Base-by-base conservation (phyloP, 192 early-diverging fungal genomes). In the Paraglomus occultum region DNA sequence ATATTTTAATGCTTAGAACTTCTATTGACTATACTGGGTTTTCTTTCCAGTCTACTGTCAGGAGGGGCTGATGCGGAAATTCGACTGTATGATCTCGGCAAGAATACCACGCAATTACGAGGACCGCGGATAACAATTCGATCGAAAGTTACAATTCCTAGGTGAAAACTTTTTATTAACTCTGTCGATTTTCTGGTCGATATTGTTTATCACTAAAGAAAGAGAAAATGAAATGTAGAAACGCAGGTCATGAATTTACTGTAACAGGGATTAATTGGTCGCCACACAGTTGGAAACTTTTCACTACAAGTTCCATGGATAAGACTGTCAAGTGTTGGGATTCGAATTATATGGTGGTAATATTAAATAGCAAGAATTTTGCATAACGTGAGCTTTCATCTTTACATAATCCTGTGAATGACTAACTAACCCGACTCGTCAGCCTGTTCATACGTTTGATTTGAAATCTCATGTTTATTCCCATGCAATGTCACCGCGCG, bases 211-310 rank as follows among this genome's bases (percentile, higher is more conserved):
- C n/a, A n/a, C n/a, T n/a, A n/a, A n/a, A n/a, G n/a, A n/a, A n/a
- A n/a, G n/a, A n/a, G n/a, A n/a, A n/a, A n/a, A n/a, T n/a, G n/a
- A n/a, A n/a, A n/a, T 22, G 58, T 17, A 85, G 76, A 60, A 43
- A 38, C 7, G 43, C 75, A 54, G 81, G 85, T 4, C 93, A 96
- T 77, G 69, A 77, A 40, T 88, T 83, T 62, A 80, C 83, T 6
- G 80, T 96, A 4, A 87, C 92, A 5, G 79, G 80, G 48, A 80
- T 93, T 0, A 74, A 79, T 4, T 97, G 95, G 95, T 95, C 90
- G 71, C 88, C 91, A 4, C 80, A 86, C 50, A 92, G 95, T 75
- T 88, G 85, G 14, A 94, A 93, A 44, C 83, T 95, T 80, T 95
- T 95, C 74, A 86, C 88, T 0, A 89, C 87, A 1, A 85, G 85